Evolutionary conservation across 2,329 filamentous ascomycete species (phyloP).

Genomic region (Trichoderma lentiforme): DNA sequence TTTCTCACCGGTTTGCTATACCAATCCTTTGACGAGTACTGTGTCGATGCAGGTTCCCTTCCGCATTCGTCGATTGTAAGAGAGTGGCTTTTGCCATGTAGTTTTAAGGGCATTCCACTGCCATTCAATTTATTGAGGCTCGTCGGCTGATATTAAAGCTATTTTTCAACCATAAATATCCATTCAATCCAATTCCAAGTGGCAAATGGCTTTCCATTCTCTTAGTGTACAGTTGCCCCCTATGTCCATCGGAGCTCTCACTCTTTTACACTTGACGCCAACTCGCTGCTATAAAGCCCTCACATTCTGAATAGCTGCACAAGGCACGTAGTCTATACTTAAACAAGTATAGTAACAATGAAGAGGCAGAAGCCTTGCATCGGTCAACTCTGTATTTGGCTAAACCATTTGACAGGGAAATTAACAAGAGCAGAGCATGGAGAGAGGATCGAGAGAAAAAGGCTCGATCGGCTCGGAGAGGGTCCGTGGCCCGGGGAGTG

Average conservation of each 20-base stretch:
- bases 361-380: background rate
- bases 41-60: background rate
- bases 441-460: background rate
- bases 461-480: slow-evolving; percentile 2
- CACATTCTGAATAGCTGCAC: background rate
- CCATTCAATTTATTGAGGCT: background rate
- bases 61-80: background rate
- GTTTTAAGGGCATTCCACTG: background rate
- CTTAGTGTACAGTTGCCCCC: no score
- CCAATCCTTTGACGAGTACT: background rate
- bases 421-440: background rate
- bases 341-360: background rate
- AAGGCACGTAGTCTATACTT: background rate
- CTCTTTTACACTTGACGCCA: no score
- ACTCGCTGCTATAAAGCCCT: no score
- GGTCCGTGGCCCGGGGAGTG: background rate
- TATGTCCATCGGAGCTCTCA: no score
- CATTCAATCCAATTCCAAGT: no score
- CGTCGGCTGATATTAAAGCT: background rate
- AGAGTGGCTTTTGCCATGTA: background rate
- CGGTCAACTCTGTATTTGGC: background rate
- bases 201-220: no score
- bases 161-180: background rate
- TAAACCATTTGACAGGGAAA: background rate
- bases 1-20: background rate